Conservation (phyloP, 164 flowering plant genomes). For the Annona cherimola region DNA sequence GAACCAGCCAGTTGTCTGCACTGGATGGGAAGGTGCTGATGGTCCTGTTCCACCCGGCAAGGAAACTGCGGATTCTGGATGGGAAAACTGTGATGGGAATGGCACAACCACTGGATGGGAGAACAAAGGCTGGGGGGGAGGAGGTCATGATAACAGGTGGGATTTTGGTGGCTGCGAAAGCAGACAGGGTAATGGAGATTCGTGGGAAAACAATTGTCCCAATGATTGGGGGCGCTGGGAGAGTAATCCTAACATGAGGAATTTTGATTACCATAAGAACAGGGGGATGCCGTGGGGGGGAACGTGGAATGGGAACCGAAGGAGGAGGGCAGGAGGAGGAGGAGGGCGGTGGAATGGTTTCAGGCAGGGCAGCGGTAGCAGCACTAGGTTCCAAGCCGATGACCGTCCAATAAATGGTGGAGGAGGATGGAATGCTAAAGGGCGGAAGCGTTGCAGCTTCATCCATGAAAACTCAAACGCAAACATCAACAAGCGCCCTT, state of each 20-base stretch:
- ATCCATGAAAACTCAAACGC: conserved; percentile 14
- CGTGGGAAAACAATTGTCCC: conserved; percentile 18
- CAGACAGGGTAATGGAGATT: conserved; percentile 11
- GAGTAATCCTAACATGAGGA: conserved; percentile 5
- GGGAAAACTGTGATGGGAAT: conserved; percentile 5
- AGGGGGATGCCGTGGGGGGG: conserved; percentile 18
- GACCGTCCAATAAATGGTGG: conserved; percentile 18
- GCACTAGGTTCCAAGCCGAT: conserved; percentile 33
- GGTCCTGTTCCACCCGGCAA: background rate
- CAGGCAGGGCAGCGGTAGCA: conserved; percentile 21
- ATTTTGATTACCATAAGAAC: conserved; percentile 11
- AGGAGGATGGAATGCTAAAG: conserved; percentile 25
- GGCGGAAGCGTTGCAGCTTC: conserved; percentile 30
- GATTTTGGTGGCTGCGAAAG: conserved; percentile 12
- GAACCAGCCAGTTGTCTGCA: conserved; percentile 12
- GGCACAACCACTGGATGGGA: conserved; percentile 2
- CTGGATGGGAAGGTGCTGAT: conserved; percentile 34
- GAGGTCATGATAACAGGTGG: conserved; percentile 27
- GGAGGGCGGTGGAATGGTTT: conserved; percentile 13
- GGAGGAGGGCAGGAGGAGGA: conserved; percentile 32
- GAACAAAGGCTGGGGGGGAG: conserved; percentile 7
- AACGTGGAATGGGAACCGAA: conserved; percentile 17
- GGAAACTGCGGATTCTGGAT: background rate
- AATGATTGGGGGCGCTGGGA: conserved; percentile 18
- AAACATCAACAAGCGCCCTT: conserved; percentile 11